Evolutionary conservation across 2,329 filamentous ascomycete genomes (phyloP).

Genomic region (Blumeria graminis): DNA sequence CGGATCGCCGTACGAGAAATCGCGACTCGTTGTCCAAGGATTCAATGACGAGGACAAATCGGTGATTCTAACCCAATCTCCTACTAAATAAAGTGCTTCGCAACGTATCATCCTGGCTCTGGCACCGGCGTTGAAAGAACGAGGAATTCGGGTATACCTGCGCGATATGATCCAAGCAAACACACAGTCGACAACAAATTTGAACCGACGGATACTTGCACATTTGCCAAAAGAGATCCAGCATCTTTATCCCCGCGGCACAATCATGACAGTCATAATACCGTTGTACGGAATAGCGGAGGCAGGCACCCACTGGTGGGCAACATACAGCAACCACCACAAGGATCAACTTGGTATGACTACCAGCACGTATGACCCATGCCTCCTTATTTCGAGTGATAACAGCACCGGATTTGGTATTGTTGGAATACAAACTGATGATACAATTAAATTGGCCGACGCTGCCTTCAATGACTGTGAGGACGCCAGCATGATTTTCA

Average conservation of each 20-base stretch:
- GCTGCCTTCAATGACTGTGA: neutral
- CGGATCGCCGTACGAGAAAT: neutral
- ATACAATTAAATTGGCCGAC: neutral
- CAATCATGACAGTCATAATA: neutral
- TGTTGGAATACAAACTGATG: neutral
- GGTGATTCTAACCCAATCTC: conserved; percentile 2
- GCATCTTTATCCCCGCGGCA: neutral
- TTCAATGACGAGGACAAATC: conserved; percentile 2
- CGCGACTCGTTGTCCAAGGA: neutral
- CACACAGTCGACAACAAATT: neutral
- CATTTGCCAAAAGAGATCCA: neutral
- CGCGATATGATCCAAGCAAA: neutral
- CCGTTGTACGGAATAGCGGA: neutral
- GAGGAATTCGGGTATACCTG: neutral
- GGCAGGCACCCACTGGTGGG: neutral
- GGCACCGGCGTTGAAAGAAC: neutral
- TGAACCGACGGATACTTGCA: neutral
- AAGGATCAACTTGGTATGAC: neutral
- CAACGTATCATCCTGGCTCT: conserved; percentile 1
- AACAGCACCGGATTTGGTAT: neutral
- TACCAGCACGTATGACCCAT: neutral
- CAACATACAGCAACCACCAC: conserved; percentile 1
- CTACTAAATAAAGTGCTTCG: conserved; percentile 2
- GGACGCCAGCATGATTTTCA: neutral
- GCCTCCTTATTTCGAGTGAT: neutral